Percentiles rank a stretch among this genome's conserved stretches.
Evolutionary conservation across 768 basidiomycete genomes (phyloP).

Genomic region (Lactarius indigo): DNA sequence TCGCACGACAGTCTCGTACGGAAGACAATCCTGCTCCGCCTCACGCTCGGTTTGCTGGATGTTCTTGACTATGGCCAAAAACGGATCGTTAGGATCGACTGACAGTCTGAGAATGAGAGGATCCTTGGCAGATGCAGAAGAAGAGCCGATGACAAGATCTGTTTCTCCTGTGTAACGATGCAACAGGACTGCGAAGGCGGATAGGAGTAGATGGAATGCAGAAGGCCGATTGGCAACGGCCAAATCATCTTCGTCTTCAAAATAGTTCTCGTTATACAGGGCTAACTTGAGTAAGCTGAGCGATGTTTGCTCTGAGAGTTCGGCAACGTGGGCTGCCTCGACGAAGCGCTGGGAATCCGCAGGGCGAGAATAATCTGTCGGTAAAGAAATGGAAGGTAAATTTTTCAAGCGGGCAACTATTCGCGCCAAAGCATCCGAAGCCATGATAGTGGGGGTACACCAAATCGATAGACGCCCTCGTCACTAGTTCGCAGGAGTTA

Average conservation of each 20-base stretch:
- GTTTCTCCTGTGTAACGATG: conserved; percentile 96
- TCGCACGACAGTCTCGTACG: conserved; percentile 72
- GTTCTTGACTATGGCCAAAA: conserved; percentile 82
- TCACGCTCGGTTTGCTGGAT: conserved; percentile 82
- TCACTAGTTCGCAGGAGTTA: too few relatives aligned
- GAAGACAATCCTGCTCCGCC: conserved; percentile 75
- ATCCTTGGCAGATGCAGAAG: conserved; percentile 67
- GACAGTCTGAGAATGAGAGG: conserved; percentile 83
- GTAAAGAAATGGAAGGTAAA: conserved; percentile 85
- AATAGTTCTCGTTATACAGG: conserved; percentile 59
- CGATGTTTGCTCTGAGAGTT: conserved; percentile 71
- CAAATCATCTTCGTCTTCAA: conserved; percentile 48
- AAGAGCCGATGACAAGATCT: conserved; percentile 88
- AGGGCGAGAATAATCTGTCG: conserved; percentile 93
- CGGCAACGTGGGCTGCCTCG: conserved; percentile 72
- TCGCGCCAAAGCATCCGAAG: conserved; percentile 40
- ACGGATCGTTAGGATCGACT: conserved; percentile 81
- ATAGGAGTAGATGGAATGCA: conserved; percentile 85
- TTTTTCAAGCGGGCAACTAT: conserved; percentile 68
- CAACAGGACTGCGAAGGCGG: conserved; percentile 88
- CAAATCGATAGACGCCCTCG: too few relatives aligned
- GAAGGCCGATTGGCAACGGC: conserved; percentile 53
- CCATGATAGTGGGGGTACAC: conserved; percentile 27
- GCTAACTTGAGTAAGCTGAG: conserved; percentile 81
- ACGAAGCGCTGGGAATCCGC: conserved; percentile 70